Evolutionary conservation across 129 eudicot genomes (phyloP).

Genomic region (Artemisia argyi): DNA sequence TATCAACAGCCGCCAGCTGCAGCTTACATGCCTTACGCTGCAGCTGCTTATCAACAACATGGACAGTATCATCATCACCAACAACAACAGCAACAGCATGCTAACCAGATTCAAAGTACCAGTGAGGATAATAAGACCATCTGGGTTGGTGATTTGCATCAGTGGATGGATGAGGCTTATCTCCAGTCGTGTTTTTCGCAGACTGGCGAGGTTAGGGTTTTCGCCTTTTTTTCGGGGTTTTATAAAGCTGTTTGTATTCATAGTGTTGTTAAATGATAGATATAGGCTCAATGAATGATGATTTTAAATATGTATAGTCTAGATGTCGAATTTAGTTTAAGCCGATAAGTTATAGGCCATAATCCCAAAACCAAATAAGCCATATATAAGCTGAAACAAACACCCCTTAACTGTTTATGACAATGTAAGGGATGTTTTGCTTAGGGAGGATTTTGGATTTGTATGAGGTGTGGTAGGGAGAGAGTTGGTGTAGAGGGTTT

Average conservation of each 20-base stretch:
- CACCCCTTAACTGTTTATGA: background rate
- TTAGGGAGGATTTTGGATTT: background rate
- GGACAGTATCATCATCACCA: constrained; percentile 19
- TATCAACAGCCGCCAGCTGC: constrained; percentile 45
- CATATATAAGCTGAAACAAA: background rate
- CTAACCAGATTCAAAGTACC: constrained; percentile 48
- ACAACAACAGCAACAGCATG: constrained; percentile 25
- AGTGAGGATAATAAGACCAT: constrained; percentile 61
- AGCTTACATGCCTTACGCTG: constrained; percentile 38
- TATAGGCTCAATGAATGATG: too few species aligned
- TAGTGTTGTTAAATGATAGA: too few species aligned
- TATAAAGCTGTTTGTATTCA: too few species aligned
- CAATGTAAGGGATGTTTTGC: background rate
- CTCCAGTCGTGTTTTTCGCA: constrained; percentile 51
- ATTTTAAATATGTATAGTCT: too few species aligned
- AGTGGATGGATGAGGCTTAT: constrained; percentile 75
- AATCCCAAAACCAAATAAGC: background rate
- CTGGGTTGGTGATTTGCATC: constrained; percentile 75
- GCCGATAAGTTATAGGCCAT: too few species aligned
- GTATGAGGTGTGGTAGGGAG: background rate
- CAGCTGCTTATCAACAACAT: constrained; percentile 28
- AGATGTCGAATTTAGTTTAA: background rate
- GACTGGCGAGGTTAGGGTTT: constrained; percentile 52
- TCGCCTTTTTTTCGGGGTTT: background rate
- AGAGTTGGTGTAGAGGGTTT: background rate